Conservation (phyloP, 768 basidiomycete species). For the Suillus paluster region DNA sequence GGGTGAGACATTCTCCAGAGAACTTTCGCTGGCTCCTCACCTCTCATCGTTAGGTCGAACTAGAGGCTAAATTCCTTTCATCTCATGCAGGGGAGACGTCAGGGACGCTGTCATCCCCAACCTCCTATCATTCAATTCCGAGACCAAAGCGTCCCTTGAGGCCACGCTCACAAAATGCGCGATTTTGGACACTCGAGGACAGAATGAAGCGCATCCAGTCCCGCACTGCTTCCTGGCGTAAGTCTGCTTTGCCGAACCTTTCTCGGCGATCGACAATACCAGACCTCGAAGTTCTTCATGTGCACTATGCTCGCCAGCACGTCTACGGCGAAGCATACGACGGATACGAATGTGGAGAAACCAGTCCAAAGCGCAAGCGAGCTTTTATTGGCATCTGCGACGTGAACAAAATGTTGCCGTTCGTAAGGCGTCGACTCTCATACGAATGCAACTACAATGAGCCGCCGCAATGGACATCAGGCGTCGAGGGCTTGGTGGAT, state of each 20-base stretch:
- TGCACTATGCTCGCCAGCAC: background rate
- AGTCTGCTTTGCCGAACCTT: background rate
- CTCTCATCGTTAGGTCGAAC: background rate
- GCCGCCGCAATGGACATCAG: background rate
- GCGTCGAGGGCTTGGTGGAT: too few relatives aligned
- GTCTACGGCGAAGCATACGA: background rate
- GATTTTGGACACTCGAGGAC: background rate
- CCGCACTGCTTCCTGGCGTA: background rate
- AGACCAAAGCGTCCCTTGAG: background rate
- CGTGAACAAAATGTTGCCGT: background rate
- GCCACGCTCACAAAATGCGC: background rate
- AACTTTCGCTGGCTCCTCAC: background rate
- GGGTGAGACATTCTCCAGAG: background rate
- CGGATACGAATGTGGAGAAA: background rate
- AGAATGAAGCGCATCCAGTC: background rate
- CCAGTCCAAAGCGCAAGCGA: constrained; percentile 4
- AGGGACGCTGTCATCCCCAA: background rate
- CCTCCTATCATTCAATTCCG: background rate
- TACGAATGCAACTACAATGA: background rate
- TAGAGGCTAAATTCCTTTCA: constrained; percentile 1
- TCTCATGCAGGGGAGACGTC: background rate
- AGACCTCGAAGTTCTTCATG: background rate
- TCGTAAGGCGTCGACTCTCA: background rate
- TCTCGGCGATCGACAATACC: background rate
- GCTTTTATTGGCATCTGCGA: background rate